A percentile compares a stretch with the other conserved stretches of the same genome.
Evolutionary conservation across 768 basidiomycete species (phyloP).

Genomic region (Boletus vermiculosoides): DNA sequence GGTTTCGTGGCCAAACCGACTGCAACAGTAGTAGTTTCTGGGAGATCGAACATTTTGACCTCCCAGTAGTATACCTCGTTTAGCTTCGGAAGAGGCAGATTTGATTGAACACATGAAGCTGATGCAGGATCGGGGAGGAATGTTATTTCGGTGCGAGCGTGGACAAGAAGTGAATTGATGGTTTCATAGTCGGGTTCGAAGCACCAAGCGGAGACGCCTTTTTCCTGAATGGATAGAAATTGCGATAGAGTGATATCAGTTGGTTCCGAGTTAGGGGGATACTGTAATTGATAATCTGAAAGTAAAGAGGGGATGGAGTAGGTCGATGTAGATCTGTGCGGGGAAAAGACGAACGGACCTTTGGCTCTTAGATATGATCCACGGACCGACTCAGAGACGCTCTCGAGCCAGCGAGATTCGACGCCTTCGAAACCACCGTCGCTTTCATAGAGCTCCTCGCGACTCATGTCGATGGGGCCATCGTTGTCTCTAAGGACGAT

Average conservation of each 20-base stretch:
- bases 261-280: constrained; percentile 93
- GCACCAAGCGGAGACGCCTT: constrained; percentile 98
- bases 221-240: constrained; percentile 98
- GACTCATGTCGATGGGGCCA: constrained; percentile 90
- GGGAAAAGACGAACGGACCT: constrained; percentile 49
- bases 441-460: constrained; percentile 85
- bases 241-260: constrained; percentile 98
- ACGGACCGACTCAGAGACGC: constrained; percentile 60
- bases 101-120: constrained; percentile 93
- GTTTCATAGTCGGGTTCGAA: constrained; percentile 99
- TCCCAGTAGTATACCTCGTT: constrained; percentile 99
- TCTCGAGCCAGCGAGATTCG: constrained; percentile 93
- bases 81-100: constrained; percentile 92
- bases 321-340: constrained; percentile 7
- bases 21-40: constrained; percentile 80
- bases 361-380: constrained; percentile 82
- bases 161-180: constrained; percentile 87
- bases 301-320: neutral
- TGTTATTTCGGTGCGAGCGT: constrained; percentile 94
- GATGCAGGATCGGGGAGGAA: constrained; percentile 97
- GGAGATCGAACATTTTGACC: constrained; percentile 98
- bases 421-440: constrained; percentile 94
- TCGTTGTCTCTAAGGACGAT: constrained; percentile 83
- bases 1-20: constrained; percentile 97
- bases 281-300: constrained; percentile 78